Base-by-base conservation (phyloP, 139 green algal species). In the Chlamydomonas sphaeroides region DNA sequence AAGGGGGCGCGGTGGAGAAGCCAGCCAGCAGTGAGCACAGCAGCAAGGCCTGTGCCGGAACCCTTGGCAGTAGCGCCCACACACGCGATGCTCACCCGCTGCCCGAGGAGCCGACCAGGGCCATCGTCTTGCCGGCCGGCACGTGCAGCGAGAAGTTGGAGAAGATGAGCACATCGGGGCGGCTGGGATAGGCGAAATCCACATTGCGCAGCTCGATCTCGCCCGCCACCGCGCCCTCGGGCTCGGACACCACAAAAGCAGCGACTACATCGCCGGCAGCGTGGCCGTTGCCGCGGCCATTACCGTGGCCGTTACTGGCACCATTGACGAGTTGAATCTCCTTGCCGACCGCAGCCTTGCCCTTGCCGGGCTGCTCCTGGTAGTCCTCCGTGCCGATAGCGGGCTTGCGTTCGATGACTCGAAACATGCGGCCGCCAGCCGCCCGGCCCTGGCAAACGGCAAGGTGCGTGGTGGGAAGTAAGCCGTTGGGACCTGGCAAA, bases 71-170 rank as follows among this genome's bases (percentile, higher is more conserved):
- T n/a, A n/a, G n/a, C n/a, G n/a, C n/a, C n/a, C n/a, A n/a, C n/a
- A n/a, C n/a, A n/a, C n/a, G n/a, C n/a, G n/a, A n/a, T n/a, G n/a
- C 45, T 53, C 45, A 53, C 45, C 96, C 96, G 75, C 88, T 93
- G 51, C 96, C 96, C 59, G 82, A 94, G 85, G 92, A 88, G 53
- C 97, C 96, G 35, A 98, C 95, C 41, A 99, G 91, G 8, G 97
- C 97, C 36, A 97, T 90, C 0, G 94, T 97, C 57, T 92, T 90
- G 20, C 97, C 97, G n/a, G 93, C 84, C 14, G 77, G 84, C 14
- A 95, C 85, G 21, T 53, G 36, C 78, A 98, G 86, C 79, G 75
- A 87, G 65, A 98, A 93, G 72, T 91, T 69, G 32, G 32, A 85
- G 87, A 92, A 92, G 28, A 95, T 85, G 14, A 63, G 68, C 21